A percentile compares a stretch with the other conserved stretches of the same genome.
Evolutionary conservation across 139 green algal species (phyloP).

Genomic region (Desmodesmus armatus): DNA sequence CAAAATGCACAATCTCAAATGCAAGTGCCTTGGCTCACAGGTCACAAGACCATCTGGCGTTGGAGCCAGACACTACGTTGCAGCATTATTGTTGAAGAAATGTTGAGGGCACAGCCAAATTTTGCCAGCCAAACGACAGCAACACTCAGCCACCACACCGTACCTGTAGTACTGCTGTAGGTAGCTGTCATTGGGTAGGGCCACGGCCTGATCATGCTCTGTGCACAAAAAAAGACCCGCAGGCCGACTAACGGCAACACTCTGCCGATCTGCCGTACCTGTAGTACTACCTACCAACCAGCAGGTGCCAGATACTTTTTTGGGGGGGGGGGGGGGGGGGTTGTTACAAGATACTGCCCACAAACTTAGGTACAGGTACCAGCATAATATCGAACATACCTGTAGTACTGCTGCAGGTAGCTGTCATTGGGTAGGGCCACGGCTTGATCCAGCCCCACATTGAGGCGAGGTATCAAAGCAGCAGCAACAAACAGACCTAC

Average conservation of each 20-base stretch:
- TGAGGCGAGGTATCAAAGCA: conserved; percentile 46
- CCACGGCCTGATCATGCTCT: conserved; percentile 90
- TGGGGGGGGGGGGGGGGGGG: no score
- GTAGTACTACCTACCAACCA: conserved; percentile 3
- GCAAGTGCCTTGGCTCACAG: no score
- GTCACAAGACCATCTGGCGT: not conserved
- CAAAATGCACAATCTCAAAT: not conserved
- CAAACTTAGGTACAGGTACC: no score
- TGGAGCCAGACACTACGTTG: not conserved
- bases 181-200: conserved; percentile 91
- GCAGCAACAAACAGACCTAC: conserved; percentile 44
- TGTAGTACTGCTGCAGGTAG: conserved; percentile 94
- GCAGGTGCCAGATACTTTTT: no score
- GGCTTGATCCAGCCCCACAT: conserved; percentile 87
- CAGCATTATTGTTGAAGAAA: no score
- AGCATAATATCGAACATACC: not conserved
- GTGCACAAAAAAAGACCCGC: conserved; percentile 48
- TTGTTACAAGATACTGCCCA: no score
- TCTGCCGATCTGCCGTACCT: not conserved
- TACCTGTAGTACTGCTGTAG: conserved; percentile 88
- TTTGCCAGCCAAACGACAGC: not conserved
- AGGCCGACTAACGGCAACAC: not conserved
- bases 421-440: conserved; percentile 90
- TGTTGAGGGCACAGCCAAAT: not conserved
- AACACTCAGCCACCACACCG: not conserved